A percentile compares a stretch with the other conserved stretches of the same genome.
Conservation (phyloP, 306 rosid genomes). For the Lathyrus aphaca region DNA sequence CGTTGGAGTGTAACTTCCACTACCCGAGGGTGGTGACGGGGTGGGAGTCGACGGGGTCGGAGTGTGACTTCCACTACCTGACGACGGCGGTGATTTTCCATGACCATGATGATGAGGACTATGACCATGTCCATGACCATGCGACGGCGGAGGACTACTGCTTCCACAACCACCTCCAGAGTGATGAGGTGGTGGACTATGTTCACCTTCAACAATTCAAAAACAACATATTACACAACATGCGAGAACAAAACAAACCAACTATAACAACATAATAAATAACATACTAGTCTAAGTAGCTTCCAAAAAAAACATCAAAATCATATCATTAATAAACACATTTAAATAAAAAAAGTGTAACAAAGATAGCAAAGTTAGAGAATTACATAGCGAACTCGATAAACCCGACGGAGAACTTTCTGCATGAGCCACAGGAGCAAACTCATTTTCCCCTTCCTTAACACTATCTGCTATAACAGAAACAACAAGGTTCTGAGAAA, state of each 20-base stretch:
- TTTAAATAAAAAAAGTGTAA: conserved; percentile 18
- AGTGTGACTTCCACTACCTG: conserved; percentile 37
- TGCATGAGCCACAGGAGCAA: conserved; percentile 25
- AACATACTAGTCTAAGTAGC: conserved; percentile 3
- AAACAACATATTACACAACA: conserved; percentile 16
- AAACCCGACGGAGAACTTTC: conserved; percentile 60
- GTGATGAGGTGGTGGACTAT: conserved; percentile 51
- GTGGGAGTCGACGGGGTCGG: conserved; percentile 30
- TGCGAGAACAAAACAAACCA: conserved; percentile 8
- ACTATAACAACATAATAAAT: neutral
- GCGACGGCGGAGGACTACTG: conserved; percentile 28
- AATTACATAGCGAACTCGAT: conserved; percentile 43
- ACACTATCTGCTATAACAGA: conserved; percentile 50
- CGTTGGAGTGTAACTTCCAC: conserved; percentile 53
- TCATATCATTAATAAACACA: neutral
- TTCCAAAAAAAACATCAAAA: conserved; percentile 31
- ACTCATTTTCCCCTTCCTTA: conserved; percentile 60
- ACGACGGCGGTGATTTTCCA: conserved; percentile 35
- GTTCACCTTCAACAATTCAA: conserved; percentile 47
- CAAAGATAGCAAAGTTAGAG: conserved; percentile 35
- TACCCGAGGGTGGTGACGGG: conserved; percentile 23
- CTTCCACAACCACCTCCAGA: conserved; percentile 50
- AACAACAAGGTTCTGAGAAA: conserved; percentile 60
- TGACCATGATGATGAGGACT: conserved; percentile 15
- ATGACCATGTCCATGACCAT: conserved; percentile 24